Percentiles rank a stretch among this genome's conserved stretches.
phyloP scores from a whole-genome alignment of 805 yeast genomes.

The Schwanniomyces polymorphus region DNA sequence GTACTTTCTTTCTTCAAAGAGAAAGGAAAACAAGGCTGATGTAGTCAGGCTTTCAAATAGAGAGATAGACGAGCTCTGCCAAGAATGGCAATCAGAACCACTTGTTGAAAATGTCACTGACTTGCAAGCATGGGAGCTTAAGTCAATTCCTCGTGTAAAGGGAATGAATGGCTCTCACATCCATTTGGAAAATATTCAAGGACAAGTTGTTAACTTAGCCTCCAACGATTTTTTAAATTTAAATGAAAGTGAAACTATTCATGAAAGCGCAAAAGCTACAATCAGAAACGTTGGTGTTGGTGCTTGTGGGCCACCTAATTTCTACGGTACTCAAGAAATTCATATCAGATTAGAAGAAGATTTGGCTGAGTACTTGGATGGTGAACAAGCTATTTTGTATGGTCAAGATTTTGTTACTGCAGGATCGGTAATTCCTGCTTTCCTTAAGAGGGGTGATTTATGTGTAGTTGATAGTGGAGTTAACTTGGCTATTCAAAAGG shows the following conservation, averaged over 20 bases:
- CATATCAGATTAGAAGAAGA: slow-evolving; percentile 79
- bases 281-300: slow-evolving; percentile 86
- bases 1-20: slow-evolving; percentile 78
- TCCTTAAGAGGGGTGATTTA: slow-evolving; percentile 91
- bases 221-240: slow-evolving; percentile 72
- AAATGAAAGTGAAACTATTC: slow-evolving; percentile 47
- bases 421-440: slow-evolving; percentile 87
- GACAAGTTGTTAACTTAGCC: slow-evolving; percentile 61
- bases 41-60: slow-evolving; percentile 55
- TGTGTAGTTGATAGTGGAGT: slow-evolving; percentile 84
- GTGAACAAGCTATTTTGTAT: slow-evolving; percentile 78
- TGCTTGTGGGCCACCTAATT: slow-evolving; percentile 98
- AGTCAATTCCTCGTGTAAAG: slow-evolving; percentile 60
- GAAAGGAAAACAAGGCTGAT: slow-evolving; percentile 71
- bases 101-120: slow-evolving; percentile 56
- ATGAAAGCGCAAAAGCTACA: slow-evolving; percentile 53
- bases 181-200: slow-evolving; percentile 23
- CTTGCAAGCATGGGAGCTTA: slow-evolving; percentile 61
- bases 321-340: slow-evolving; percentile 92
- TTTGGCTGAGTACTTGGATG: slow-evolving; percentile 71
- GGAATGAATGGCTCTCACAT: slow-evolving; percentile 52
- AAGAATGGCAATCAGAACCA: slow-evolving; percentile 93
- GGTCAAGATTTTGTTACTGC: slow-evolving; percentile 92
- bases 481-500: slow-evolving; percentile 80
- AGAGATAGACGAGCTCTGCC: slow-evolving; percentile 81